A percentile compares a stretch with the other conserved stretches of the same genome.
Evolutionary conservation across 78 protist species (phyloP).

Genomic region (Salpingoeca rosetta): DNA sequence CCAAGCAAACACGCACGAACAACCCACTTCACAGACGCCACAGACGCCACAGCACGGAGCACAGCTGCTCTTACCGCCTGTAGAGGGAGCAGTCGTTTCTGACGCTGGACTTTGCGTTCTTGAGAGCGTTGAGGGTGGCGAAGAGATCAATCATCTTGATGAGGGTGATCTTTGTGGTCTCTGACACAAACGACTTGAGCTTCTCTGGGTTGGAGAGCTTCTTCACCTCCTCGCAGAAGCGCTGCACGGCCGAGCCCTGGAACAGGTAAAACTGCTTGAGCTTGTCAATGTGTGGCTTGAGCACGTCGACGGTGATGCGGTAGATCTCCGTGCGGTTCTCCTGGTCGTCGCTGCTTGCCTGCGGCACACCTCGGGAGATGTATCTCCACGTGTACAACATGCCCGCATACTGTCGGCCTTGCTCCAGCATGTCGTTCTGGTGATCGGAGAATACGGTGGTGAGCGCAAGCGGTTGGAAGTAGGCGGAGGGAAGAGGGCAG

Average conservation of each 20-base stretch:
- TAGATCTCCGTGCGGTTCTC: constrained; percentile 47
- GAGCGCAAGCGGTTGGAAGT: too few relatives aligned
- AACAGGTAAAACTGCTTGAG: constrained; percentile 47
- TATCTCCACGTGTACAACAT: not conserved
- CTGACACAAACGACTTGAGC: constrained; percentile 37
- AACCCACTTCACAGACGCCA: too few relatives aligned
- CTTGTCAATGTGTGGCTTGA: constrained; percentile 54
- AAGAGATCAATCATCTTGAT: constrained; percentile 48
- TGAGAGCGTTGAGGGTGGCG: constrained; percentile 59
- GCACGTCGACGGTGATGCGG: constrained; percentile 39
- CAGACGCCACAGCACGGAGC: not conserved
- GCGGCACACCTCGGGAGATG: not conserved
- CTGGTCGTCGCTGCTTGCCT: constrained; percentile 50
- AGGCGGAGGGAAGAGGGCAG: too few relatives aligned
- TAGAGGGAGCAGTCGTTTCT: constrained; percentile 74
- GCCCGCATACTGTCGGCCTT: not conserved
- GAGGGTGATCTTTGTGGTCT: constrained; percentile 25
- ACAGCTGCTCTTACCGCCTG: constrained; percentile 49
- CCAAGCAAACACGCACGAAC: too few relatives aligned
- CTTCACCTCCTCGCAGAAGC: constrained; percentile 31
- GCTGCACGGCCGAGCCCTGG: constrained; percentile 25
- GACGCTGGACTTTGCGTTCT: constrained; percentile 76
- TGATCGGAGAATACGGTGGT: too few relatives aligned
- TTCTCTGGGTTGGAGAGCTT: constrained; percentile 30
- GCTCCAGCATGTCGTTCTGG: not conserved